Evolutionary conservation across 768 basidiomycete genomes (phyloP).

Genomic region (Tulasnella sp.): DNA sequence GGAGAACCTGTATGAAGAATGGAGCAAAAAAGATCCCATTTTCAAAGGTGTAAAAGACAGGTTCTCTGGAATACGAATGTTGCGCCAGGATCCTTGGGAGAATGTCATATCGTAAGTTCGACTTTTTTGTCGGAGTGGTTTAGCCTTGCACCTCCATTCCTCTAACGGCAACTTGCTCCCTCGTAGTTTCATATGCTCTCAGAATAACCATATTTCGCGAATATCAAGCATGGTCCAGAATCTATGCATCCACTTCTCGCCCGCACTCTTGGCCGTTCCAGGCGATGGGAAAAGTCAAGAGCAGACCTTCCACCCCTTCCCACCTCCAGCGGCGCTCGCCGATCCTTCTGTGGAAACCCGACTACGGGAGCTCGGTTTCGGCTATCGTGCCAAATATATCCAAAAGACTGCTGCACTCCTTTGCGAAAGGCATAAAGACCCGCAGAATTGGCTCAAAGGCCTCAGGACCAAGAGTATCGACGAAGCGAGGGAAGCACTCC

Average conservation of each 20-base stretch:
- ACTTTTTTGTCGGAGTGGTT: background rate
- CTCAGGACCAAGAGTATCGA: conserved; percentile 50
- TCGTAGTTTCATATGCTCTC: conserved; percentile 90
- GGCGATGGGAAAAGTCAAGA: conserved; percentile 34
- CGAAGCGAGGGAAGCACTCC: conserved; percentile 66
- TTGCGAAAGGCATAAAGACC: conserved; percentile 44
- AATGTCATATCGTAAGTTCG: conserved; percentile 80
- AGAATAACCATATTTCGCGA: conserved; percentile 92
- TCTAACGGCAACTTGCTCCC: background rate
- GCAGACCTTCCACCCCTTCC: conserved; percentile 73
- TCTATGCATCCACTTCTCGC: conserved; percentile 73
- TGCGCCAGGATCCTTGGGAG: conserved; percentile 95
- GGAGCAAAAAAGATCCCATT: conserved; percentile 68
- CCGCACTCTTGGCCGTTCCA: conserved; percentile 54
- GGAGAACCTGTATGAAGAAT: conserved; percentile 62
- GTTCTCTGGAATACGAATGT: conserved; percentile 77
- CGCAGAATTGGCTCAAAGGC: conserved; percentile 58
- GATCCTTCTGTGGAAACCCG: conserved; percentile 52
- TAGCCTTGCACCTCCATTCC: background rate
- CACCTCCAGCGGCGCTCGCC: conserved; percentile 65
- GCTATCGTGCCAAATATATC: conserved; percentile 90
- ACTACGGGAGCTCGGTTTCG: conserved; percentile 84
- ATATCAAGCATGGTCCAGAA: conserved; percentile 91
- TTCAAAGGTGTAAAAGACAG: conserved; percentile 57
- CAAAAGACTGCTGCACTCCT: conserved; percentile 78